These are phyloP conservation scores for Teunomyces pallodes DNA, from an alignment of 805 yeast species.

Conservation along the genomic window DNA sequence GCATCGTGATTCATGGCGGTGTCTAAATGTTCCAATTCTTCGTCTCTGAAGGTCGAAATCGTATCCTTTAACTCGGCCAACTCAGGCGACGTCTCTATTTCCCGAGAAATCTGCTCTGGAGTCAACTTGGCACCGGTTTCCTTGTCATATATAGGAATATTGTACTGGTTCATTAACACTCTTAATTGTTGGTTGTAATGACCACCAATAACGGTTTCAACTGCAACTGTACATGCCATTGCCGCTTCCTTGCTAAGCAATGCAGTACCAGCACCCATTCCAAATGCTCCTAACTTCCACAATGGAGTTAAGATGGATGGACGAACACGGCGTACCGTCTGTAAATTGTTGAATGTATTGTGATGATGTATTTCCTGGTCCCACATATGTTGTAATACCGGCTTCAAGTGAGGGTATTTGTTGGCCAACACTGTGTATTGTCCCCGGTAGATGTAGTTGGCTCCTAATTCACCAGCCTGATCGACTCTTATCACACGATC, in stretches of 20 bases:
- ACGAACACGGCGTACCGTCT: conserved; percentile 73
- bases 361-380: conserved; percentile 94
- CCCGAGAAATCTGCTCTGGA: conserved; percentile 19
- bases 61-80: conserved; percentile 54
- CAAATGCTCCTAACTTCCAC: conserved; percentile 90
- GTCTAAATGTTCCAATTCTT: conserved; percentile 91
- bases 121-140: conserved; percentile 28
- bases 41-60: conserved; percentile 81
- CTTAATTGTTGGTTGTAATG: conserved; percentile 92
- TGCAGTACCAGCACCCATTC: conserved; percentile 86
- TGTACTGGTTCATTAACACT: conserved; percentile 64
- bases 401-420: conserved; percentile 72
- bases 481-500: conserved; percentile 84
- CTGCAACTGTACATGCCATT: conserved; percentile 99
- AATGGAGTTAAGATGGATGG: conserved; percentile 90
- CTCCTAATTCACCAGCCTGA: conserved; percentile 98
- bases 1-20: conserved; percentile 93
- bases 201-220: conserved; percentile 95
- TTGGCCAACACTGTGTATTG: conserved; percentile 75
- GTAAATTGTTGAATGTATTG: conserved; percentile 75
- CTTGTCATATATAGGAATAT: conserved; percentile 40
- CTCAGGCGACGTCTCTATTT: conserved; percentile 48
- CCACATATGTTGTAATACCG: conserved; percentile 93
- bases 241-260: conserved; percentile 90
- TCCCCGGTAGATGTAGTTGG: conserved; percentile 88